Percentiles rank a stretch among this genome's conserved stretches.
These are phyloP conservation scores for Dacryopinax spathularia DNA, from an alignment of 768 basidiomycete species.

Conservation along the genomic window DNA sequence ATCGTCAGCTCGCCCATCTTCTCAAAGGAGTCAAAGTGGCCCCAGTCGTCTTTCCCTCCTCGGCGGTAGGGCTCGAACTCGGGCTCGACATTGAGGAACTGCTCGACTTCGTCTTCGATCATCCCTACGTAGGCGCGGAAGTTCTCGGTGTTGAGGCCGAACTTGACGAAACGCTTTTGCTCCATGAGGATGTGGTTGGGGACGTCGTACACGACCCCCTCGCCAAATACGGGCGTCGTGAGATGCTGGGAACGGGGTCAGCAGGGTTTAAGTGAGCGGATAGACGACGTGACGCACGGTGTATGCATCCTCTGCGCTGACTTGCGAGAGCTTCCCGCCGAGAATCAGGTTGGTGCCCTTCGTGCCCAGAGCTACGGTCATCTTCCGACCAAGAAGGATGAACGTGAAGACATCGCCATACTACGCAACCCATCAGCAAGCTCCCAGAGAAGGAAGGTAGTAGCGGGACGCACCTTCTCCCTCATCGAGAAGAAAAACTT, in stretches of 20 bases:
- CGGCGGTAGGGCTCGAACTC: conserved; percentile 47
- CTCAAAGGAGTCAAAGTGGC: conserved; percentile 56
- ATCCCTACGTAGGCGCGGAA: conserved; percentile 70
- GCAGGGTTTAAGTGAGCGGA: conserved; percentile 1
- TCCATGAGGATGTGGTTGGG: conserved; percentile 97
- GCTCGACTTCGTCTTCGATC: conserved; percentile 53
- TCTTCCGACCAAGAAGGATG: conserved; percentile 69
- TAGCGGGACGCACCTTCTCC: conserved; percentile 46
- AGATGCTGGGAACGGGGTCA: conserved; percentile 42
- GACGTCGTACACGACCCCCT: conserved; percentile 93
- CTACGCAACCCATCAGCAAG: conserved; percentile 30
- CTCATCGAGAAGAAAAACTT: conserved; percentile 68
- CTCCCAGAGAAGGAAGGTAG: background rate
- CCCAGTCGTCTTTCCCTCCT: conserved; percentile 63
- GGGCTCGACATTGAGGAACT: conserved; percentile 53
- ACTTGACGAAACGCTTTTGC: conserved; percentile 96
- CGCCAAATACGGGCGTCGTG: conserved; percentile 91
- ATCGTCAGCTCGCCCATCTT: conserved; percentile 81
- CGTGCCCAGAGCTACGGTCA: conserved; percentile 81
- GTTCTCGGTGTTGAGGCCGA: conserved; percentile 84
- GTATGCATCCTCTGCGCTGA: conserved; percentile 95
- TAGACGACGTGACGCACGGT: conserved; percentile 36
- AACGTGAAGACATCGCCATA: conserved; percentile 97
- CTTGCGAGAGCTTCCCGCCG: conserved; percentile 80
- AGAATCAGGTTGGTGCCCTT: conserved; percentile 90